Base-by-base conservation (phyloP, 345 rosid genomes). In the Eucalyptus grandis region DNA sequence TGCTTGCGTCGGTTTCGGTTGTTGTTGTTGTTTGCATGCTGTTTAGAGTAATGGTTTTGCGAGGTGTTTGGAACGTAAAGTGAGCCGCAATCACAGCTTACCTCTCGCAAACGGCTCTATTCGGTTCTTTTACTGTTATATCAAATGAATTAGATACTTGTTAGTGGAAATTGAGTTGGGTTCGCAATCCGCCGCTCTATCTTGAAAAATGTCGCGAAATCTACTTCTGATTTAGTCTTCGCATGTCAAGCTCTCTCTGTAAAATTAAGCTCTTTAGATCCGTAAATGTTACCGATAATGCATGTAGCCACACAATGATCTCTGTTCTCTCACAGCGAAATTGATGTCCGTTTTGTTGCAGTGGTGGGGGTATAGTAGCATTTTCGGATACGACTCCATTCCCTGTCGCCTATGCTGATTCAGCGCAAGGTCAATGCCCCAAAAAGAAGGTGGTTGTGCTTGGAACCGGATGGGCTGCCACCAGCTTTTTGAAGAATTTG, bases 381-480 rank as follows among this genome's bases (percentile, higher is more conserved):
- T 92, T 88, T 88, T 91, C 95, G 1, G 93, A 95, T 90, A 89
- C 90, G 87, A 88, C 44, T 26, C 91, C 94, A 19, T 53, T 89
- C 80, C 88, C n/a, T 14, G 90, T 87, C 47, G n/a, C 87, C 40
- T 31, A 62, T 8, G 86, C 92, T 24, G 91, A 87, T 43, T 88
- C 91, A 19, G 89, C 90, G 58, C 80, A 77, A 46, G 88, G 80
- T 67, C 90, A 69, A 72, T 26, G 26, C 49, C 93, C 86, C 93
- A 96, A 93, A 87, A 95, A 95, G 96, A 95, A 95, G 89, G 96
- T 97, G 89, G 94, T 96, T 49, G 96, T 97, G 62, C 95, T 97
- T 9, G 98, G 98, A 26, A 97, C 95, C 50, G 98, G 98, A 12
- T 96, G 98, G 99, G 96, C 96, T 3, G 96, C 96, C 89, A 93